Percentiles rank a stretch among this genome's conserved stretches.
Evolutionary conservation across 306 rosid species (phyloP).

Genomic region (Cyamopsis tetragonoloba): DNA sequence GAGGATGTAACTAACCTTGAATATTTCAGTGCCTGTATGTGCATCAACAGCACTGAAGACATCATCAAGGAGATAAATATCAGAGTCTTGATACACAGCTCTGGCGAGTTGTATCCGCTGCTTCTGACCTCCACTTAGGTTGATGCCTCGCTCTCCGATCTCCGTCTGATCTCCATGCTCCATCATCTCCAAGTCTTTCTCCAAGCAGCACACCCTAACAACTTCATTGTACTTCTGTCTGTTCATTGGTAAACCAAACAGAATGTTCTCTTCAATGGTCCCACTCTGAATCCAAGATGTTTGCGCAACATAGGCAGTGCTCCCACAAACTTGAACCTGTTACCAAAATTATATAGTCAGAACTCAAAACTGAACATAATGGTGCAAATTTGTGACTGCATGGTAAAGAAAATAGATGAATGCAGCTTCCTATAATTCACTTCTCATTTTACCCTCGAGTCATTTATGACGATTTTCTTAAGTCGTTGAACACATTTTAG

Average conservation of each 20-base stretch:
- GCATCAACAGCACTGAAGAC: constrained; percentile 99
- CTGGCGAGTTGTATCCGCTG: constrained; percentile 94
- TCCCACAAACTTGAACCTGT: constrained; percentile 88
- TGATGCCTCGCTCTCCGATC: constrained; percentile 98
- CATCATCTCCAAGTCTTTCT: constrained; percentile 93
- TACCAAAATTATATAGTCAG: background rate
- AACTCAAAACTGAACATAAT: background rate
- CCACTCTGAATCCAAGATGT: constrained; percentile 99
- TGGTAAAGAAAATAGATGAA: background rate
- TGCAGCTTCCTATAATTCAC: too few relatives aligned
- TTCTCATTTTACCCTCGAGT: too few relatives aligned
- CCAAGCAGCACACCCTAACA: constrained; percentile 79
- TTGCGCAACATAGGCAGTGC: constrained; percentile 86
- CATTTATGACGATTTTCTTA: too few relatives aligned
- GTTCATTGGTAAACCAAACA: constrained; percentile 77
- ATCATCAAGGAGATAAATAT: constrained; percentile 89
- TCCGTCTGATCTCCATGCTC: constrained; percentile 90
- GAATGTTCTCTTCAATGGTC: constrained; percentile 84
- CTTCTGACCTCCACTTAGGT: constrained; percentile 96
- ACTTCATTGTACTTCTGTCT: constrained; percentile 60
- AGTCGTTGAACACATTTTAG: too few relatives aligned
- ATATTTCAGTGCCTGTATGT: constrained; percentile 91
- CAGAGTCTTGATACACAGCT: constrained; percentile 86
- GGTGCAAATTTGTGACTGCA: background rate
- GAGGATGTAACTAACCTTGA: constrained; percentile 53